These are phyloP conservation scores for Arctium lappa DNA, from an alignment of 129 eudicot genomes.

Conservation along the genomic window DNA sequence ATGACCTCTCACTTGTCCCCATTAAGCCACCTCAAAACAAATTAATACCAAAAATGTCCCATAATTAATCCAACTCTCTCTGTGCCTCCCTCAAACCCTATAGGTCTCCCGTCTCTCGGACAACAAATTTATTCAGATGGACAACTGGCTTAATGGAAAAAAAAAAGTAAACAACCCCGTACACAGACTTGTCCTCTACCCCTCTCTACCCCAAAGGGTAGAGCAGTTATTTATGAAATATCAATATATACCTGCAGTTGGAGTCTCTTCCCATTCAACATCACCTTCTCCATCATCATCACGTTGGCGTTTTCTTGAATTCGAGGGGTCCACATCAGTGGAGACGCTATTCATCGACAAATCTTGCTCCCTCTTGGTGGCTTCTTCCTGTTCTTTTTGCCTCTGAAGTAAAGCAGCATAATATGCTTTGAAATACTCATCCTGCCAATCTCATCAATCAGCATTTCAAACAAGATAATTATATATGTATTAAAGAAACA, in stretches of 20 bases:
- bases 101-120: neutral
- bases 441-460: slow-evolving; percentile 36
- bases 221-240: neutral
- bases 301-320: slow-evolving; percentile 64
- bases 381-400: slow-evolving; percentile 66
- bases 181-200: neutral
- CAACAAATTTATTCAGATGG: neutral
- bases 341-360: slow-evolving; percentile 6
- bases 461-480: neutral
- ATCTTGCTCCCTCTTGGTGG: slow-evolving; percentile 40
- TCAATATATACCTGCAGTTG: slow-evolving; percentile 48
- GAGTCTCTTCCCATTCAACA: slow-evolving; percentile 76
- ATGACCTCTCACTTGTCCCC: no score
- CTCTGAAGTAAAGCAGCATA: slow-evolving; percentile 74
- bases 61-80: neutral
- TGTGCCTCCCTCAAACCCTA: neutral
- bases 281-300: slow-evolving; percentile 51
- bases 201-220: neutral
- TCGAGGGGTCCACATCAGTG: slow-evolving; percentile 22
- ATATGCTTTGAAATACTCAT: slow-evolving; percentile 78
- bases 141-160: neutral
- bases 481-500: neutral
- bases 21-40: no score
- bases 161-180: neutral
- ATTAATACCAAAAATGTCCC: neutral